These are phyloP conservation scores for Antitrichia curtipendula DNA, from an alignment of 225 moss, liverwort and hornwort species.

Conservation along the genomic window DNA sequence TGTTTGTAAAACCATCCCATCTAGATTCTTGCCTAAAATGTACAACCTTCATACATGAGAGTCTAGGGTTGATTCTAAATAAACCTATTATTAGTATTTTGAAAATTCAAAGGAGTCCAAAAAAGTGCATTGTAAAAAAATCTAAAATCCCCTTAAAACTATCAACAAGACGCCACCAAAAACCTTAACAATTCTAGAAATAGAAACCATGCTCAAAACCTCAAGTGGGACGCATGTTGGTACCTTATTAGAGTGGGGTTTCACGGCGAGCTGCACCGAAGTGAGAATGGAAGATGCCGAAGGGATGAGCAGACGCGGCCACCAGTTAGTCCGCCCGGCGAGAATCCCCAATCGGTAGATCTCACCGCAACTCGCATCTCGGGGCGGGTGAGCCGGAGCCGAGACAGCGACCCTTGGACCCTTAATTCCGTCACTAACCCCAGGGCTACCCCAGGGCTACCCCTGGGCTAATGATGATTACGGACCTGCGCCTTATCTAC, in stretches of 20 bases:
- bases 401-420: background rate
- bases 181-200: background rate
- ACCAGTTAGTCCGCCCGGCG: background rate
- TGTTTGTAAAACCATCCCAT: background rate
- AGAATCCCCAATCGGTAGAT: background rate
- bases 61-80: rapidly evolving
- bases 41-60: background rate
- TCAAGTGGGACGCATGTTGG: background rate
- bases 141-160: background rate
- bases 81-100: background rate
- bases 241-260: background rate
- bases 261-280: background rate
- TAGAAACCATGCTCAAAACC: background rate
- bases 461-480: background rate
- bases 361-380: background rate
- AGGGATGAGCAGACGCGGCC: background rate
- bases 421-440: background rate
- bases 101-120: background rate
- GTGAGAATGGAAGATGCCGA: background rate
- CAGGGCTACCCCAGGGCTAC: background rate
- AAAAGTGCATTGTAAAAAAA: too few relatives aligned
- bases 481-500: background rate
- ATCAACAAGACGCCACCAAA: rapidly evolving
- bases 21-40: background rate
- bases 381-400: background rate